A percentile compares a stretch with the other conserved stretches of the same genome.
phyloP scores from a whole-genome alignment of 768 basidiomycete species.

The Xerocomellus amylosporus region DNA sequence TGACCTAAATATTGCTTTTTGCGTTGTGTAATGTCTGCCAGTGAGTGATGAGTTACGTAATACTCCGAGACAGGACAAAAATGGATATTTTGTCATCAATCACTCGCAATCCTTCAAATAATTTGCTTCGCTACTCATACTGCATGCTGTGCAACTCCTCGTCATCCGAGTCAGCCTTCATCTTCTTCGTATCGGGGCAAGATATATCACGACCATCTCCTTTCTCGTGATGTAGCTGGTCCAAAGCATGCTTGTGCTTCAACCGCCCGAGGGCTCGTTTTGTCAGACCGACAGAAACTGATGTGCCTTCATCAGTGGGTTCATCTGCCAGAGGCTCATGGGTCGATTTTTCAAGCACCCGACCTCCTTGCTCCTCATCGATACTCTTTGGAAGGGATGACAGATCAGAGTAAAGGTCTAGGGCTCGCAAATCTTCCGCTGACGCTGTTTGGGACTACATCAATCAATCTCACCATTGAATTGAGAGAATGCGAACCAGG shows the following conservation, averaged over 20 bases:
- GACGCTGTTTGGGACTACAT: slow-evolving; percentile 39
- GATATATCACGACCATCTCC: slow-evolving; percentile 1
- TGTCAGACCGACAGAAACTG: slow-evolving; percentile 29
- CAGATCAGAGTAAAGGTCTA: slow-evolving; percentile 62
- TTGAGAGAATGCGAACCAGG: slow-evolving; percentile 39
- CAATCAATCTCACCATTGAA: neutral
- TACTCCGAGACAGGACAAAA: too few relatives aligned
- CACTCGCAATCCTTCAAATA: neutral
- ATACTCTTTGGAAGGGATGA: slow-evolving; percentile 58
- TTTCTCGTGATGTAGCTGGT: slow-evolving; percentile 20
- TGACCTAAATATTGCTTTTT: too few relatives aligned
- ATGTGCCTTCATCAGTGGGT: slow-evolving; percentile 1
- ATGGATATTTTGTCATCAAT: too few relatives aligned
- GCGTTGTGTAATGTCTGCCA: too few relatives aligned
- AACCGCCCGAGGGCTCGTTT: slow-evolving; percentile 48
- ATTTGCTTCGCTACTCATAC: neutral
- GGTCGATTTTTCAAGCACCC: slow-evolving; percentile 29
- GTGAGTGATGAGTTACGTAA: too few relatives aligned
- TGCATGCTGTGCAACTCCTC: neutral
- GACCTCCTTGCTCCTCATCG: slow-evolving; percentile 44
- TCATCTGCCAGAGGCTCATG: slow-evolving; percentile 13
- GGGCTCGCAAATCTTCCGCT: slow-evolving; percentile 43
- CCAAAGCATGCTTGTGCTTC: slow-evolving; percentile 50
- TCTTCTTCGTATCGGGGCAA: slow-evolving; percentile 16
- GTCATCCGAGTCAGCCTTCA: slow-evolving; percentile 9